Evolutionary conservation across 148 eudicot species (phyloP), one percentile per base, ranked within the genome.

Genomic region (Arctostaphylos glauca): DNA sequence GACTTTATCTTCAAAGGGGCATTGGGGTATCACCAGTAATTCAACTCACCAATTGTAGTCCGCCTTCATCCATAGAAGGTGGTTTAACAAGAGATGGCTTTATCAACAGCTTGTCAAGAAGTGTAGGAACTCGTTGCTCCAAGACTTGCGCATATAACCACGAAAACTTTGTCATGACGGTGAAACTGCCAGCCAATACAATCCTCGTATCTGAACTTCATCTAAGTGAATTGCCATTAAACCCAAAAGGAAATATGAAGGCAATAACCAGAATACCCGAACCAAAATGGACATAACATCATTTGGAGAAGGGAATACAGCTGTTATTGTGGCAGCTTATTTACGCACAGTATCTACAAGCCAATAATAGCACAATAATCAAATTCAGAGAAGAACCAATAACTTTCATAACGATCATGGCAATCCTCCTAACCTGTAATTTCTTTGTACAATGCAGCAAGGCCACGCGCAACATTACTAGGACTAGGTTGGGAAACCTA

Each of bases 241-340:
- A 64, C 21, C 53, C 64, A 84, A 54, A 66, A 77, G 44, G 48
- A 47, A 21, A 41, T 19, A 10, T 55, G 53, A 77, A 50, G 52
- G 82, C 9, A 64, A 12, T 66, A 83, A 49, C 73, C 49, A 53
- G 59, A 18, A 74, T 93, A 97, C 99, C 99, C 94, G 99, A 85
- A 97, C 95, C 89, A 97, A 94, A 83, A 97, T 97, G 18, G 98
- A 85, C 99, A 94, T 97, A 86, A 97, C 99, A 86, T 94, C 99
- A 87, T 93, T 92, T 47, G 99, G 97, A 59, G 97, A 94, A 83
- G 99, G 99, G 84, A 97, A 97, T 78, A 97, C 99, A 81, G 99
- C 99, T 85, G 86, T 91, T 85, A 97, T 97, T 38, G 99, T 94
- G 56, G 98, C 93, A 62, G 99, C 94, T 88, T 97, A 98, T 91